Evolutionary conservation across 2,329 filamentous ascomycete species (phyloP).

Genomic region (Corynespora cassiicola): DNA sequence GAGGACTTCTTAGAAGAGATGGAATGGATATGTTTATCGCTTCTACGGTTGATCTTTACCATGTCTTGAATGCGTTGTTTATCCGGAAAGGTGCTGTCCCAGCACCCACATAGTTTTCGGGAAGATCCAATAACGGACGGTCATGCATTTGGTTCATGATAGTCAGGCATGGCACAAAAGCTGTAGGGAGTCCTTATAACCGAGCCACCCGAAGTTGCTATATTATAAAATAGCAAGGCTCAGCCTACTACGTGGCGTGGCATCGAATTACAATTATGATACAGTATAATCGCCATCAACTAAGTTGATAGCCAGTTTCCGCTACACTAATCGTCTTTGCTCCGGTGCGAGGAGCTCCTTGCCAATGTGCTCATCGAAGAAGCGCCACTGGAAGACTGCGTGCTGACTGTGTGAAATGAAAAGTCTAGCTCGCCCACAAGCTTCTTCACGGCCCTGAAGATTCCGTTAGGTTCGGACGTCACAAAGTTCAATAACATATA

Average conservation of each 20-base stretch:
- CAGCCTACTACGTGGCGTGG: too few relatives aligned
- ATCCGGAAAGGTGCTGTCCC: too few relatives aligned
- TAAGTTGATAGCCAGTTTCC: not conserved
- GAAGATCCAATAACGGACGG: not conserved
- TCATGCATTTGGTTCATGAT: not conserved
- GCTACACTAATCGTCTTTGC: constrained; percentile 11
- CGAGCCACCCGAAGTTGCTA: too few relatives aligned
- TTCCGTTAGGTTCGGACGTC: not conserved
- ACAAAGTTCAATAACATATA: constrained; percentile 31
- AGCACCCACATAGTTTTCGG: too few relatives aligned
- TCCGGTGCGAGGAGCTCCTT: constrained; percentile 5
- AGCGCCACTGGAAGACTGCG: constrained; percentile 12
- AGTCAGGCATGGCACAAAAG: too few relatives aligned
- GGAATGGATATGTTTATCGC: too few relatives aligned
- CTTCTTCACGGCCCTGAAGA: constrained; percentile 61
- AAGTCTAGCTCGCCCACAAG: constrained; percentile 80
- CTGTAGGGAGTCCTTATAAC: too few relatives aligned
- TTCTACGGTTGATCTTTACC: too few relatives aligned
- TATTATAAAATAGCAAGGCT: too few relatives aligned
- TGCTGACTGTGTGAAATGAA: constrained; percentile 64
- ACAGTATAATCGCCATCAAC: not conserved
- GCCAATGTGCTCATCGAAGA: constrained; percentile 7
- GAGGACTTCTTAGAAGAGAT: too few relatives aligned
- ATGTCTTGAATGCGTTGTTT: too few relatives aligned
- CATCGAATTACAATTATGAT: too few relatives aligned